Evolutionary conservation across 257 asterid genomes (phyloP).

Genomic region (Linaria vulgaris): DNA sequence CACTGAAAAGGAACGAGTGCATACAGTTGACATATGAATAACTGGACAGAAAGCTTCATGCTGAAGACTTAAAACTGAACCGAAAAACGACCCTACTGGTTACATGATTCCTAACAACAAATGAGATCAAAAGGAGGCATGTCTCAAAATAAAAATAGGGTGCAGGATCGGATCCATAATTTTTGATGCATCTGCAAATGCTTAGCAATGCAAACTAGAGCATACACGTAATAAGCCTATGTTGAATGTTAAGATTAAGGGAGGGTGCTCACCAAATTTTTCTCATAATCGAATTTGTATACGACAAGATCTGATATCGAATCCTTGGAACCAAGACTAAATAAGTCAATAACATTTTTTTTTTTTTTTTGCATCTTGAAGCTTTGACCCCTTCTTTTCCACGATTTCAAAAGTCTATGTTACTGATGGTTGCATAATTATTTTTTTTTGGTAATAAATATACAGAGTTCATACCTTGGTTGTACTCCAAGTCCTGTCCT

Average conservation of each 20-base stretch:
- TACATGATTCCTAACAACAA: neutral
- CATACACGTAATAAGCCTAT: neutral
- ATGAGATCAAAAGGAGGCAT: constrained; percentile 3
- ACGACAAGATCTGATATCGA: neutral
- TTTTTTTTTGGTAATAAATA: too few relatives aligned
- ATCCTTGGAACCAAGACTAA: neutral
- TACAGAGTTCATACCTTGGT: constrained; percentile 60
- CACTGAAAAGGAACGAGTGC: neutral
- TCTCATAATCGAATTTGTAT: neutral
- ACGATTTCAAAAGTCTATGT: neutral
- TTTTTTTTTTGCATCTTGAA: neutral
- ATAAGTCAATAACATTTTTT: neutral
- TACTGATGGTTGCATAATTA: neutral
- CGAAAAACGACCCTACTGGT: neutral
- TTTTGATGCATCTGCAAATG: constrained; percentile 13
- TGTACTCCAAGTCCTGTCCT: constrained; percentile 72
- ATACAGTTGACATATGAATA: neutral
- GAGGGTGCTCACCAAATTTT: neutral
- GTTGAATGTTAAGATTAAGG: neutral
- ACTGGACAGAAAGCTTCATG: neutral
- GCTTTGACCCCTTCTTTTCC: neutral
- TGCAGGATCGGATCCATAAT: neutral
- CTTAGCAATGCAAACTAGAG: constrained; percentile 3
- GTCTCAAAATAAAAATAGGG: neutral
- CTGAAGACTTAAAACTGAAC: neutral